phyloP scores from a whole-genome alignment of 139 green algal species.

The Coelastrella sp. region DNA sequence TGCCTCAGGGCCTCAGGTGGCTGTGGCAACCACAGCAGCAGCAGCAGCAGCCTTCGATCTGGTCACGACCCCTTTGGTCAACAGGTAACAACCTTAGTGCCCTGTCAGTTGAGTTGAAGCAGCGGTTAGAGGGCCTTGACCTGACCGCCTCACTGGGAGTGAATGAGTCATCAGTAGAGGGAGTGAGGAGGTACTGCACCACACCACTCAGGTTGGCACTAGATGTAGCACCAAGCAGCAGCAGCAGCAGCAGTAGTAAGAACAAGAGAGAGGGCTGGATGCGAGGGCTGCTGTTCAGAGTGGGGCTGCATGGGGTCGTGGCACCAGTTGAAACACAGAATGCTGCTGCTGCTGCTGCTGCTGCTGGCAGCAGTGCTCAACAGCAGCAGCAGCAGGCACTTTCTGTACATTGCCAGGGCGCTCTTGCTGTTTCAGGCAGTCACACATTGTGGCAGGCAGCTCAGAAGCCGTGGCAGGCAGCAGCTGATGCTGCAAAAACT shows the following conservation, averaged over 20 bases:
- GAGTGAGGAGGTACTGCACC: conserved; percentile 10
- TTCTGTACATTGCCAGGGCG: conserved; percentile 26
- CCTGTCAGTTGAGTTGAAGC: conserved; percentile 22
- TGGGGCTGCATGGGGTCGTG: conserved; percentile 39
- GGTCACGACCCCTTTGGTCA: too few species aligned
- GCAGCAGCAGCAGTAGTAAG: conserved; percentile 31
- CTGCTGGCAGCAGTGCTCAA: background rate
- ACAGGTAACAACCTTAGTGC: too few species aligned
- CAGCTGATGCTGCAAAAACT: conserved; percentile 12
- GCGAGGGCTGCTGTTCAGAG: conserved; percentile 31
- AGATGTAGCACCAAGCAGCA: conserved; percentile 38
- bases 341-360: background rate
- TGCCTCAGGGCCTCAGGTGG: conserved; percentile 20
- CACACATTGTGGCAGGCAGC: conserved; percentile 29
- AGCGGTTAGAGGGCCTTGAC: conserved; percentile 43
- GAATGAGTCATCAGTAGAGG: conserved; percentile 44
- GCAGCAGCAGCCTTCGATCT: conserved; percentile 9
- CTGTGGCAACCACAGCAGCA: background rate
- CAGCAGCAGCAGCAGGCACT: conserved; percentile 38
- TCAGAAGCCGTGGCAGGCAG: conserved; percentile 37
- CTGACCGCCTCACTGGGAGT: conserved; percentile 42
- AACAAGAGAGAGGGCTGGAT: background rate
- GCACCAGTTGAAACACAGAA: background rate
- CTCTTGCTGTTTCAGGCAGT: background rate
- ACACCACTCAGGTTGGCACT: conserved; percentile 38